Conservation (phyloP, 306 rosid genomes). For the Gynostemma pentaphyllum region DNA sequence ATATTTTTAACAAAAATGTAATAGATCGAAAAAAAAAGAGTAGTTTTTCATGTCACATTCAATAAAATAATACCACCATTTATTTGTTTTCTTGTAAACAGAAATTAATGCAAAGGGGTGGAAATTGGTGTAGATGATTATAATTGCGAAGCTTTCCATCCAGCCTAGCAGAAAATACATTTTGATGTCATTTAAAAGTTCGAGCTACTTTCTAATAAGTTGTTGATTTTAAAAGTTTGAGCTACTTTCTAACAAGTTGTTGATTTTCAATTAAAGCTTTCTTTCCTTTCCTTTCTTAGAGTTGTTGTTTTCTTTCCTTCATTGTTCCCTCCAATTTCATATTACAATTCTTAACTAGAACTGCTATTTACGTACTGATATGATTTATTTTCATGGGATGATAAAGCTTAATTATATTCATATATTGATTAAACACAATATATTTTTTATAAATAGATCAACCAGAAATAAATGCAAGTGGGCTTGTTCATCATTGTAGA, state of each 20-base stretch:
- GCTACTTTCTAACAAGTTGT: background rate
- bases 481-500: too few relatives aligned
- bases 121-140: too few relatives aligned
- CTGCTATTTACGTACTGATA: too few relatives aligned
- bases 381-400: too few relatives aligned
- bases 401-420: too few relatives aligned
- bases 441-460: too few relatives aligned
- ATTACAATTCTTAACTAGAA: too few relatives aligned
- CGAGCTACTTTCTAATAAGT: background rate
- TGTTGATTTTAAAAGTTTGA: slow-evolving; percentile 6
- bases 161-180: background rate
- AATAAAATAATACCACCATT: background rate
- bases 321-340: background rate
- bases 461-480: too few relatives aligned
- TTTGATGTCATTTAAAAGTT: too few relatives aligned
- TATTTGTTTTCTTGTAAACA: background rate
- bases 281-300: background rate
- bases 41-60: background rate
- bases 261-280: slow-evolving; percentile 1
- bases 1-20: background rate
- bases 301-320: background rate
- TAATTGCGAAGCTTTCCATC: too few relatives aligned
- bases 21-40: background rate
- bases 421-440: too few relatives aligned
- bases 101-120: slow-evolving; percentile 3